Conservation (phyloP, 2,329 filamentous ascomycete genomes). For the Xylaria sp. region DNA sequence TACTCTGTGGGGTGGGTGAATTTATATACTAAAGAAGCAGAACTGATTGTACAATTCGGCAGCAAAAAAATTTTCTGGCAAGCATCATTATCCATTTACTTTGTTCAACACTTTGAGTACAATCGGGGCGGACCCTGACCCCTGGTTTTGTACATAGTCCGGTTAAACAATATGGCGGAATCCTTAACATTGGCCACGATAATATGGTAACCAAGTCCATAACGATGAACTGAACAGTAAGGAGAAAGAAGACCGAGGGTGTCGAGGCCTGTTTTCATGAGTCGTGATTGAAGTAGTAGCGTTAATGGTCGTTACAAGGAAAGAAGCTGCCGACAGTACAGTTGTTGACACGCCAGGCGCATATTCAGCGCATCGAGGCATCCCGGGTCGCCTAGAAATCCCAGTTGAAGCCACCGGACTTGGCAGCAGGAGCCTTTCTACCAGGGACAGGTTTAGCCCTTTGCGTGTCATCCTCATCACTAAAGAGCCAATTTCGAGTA, state of each 20-base stretch:
- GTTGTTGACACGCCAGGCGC: background rate
- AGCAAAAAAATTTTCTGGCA: background rate
- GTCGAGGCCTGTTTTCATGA: slow-evolving; percentile 17
- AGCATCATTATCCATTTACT: slow-evolving; percentile 13
- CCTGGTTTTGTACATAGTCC: slow-evolving; percentile 20
- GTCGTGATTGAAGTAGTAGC: slow-evolving; percentile 38
- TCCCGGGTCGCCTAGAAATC: slow-evolving; percentile 42
- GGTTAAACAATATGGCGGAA: background rate
- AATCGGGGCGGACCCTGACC: background rate
- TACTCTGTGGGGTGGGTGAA: background rate
- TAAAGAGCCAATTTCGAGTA: slow-evolving; percentile 63
- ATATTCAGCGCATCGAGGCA: slow-evolving; percentile 28
- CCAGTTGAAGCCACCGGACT: slow-evolving; percentile 41
- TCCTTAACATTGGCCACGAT: background rate
- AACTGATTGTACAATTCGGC: slow-evolving; percentile 18
- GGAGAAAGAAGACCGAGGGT: background rate
- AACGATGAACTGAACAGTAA: background rate
- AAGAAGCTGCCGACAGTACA: background rate
- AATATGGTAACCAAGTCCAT: background rate
- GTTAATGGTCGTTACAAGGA: slow-evolving; percentile 32
- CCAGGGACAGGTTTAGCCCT: slow-evolving; percentile 46
- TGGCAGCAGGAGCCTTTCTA: slow-evolving; percentile 43
- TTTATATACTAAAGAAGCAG: slow-evolving; percentile 21
- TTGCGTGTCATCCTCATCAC: slow-evolving; percentile 52
- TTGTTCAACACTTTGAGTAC: slow-evolving; percentile 2